A percentile compares a stretch with the other conserved stretches of the same genome.
Evolutionary conservation across 305 asterid genomes (phyloP).

Genomic region (Fraxinus baroniana): DNA sequence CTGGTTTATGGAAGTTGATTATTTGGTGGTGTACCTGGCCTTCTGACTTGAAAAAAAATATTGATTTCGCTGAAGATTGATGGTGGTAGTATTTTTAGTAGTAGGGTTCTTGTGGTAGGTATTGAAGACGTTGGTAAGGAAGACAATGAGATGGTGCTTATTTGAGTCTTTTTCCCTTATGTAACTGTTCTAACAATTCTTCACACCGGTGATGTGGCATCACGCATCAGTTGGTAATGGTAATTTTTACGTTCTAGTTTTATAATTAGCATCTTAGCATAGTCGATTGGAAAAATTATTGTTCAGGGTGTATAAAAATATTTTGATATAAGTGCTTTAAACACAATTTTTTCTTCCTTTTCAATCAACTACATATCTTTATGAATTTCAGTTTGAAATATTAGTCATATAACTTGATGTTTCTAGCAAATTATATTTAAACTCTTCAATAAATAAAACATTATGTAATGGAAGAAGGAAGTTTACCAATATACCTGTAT

Average conservation of each 20-base stretch:
- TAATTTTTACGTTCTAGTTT: neutral
- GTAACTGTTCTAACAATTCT: neutral
- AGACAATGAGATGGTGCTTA: neutral
- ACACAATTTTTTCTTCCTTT: no score
- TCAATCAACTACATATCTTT: no score
- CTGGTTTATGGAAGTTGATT: neutral
- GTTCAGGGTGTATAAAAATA: neutral
- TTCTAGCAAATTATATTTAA: neutral
- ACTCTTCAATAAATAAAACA: neutral
- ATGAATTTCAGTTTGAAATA: neutral
- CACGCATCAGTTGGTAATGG: neutral
- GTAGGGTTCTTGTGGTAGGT: neutral
- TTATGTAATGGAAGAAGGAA: neutral
- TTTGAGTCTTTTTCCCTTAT: neutral
- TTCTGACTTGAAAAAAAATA: neutral
- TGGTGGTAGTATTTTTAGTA: neutral
- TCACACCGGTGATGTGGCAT: neutral
- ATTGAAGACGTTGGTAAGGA: neutral
- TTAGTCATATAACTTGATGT: neutral
- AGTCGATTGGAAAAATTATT: neutral
- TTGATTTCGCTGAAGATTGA: neutral
- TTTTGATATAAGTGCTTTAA: neutral
- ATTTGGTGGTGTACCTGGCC: neutral
- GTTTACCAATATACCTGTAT: neutral
- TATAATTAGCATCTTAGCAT: neutral